These are phyloP conservation scores for Fusarium euwallaceae DNA, from an alignment of 2,329 filamentous ascomycete genomes.

Conservation along the genomic window DNA sequence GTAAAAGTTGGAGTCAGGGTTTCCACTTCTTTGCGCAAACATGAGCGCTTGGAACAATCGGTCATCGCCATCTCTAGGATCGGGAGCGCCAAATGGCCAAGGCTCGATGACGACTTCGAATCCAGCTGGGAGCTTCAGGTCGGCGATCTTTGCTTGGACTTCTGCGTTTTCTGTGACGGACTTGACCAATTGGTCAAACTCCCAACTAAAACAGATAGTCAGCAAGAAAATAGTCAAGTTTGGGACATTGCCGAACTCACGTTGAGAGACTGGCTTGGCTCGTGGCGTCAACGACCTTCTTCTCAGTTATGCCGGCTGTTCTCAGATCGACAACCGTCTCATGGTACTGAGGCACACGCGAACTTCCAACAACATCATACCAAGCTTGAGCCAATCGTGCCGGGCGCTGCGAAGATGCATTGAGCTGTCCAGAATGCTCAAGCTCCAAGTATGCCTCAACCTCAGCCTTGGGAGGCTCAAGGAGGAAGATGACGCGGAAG, in stretches of 20 bases:
- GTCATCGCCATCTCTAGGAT: constrained; percentile 46
- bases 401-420: constrained; percentile 46
- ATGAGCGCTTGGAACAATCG: constrained; percentile 52
- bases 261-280: constrained; percentile 49
- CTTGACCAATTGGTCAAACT: constrained; percentile 53
- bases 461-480: constrained; percentile 63
- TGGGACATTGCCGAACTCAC: constrained; percentile 35
- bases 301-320: constrained; percentile 37
- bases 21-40: constrained; percentile 49
- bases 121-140: constrained; percentile 46
- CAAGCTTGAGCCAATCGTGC: constrained; percentile 58
- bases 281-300: constrained; percentile 46
- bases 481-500: constrained; percentile 65
- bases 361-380: constrained; percentile 51
- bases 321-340: constrained; percentile 54
- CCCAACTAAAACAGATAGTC: constrained; percentile 38
- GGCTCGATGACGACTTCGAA: constrained; percentile 52
- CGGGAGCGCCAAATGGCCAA: constrained; percentile 51
- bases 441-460: constrained; percentile 61
- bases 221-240: neutral
- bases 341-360: constrained; percentile 45
- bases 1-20: constrained; percentile 67
- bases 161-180: constrained; percentile 46
- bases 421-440: constrained; percentile 53
- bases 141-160: constrained; percentile 50